Evolutionary conservation across 2,329 filamentous ascomycete species (phyloP).

Genomic region (Epichloe amarillans): DNA sequence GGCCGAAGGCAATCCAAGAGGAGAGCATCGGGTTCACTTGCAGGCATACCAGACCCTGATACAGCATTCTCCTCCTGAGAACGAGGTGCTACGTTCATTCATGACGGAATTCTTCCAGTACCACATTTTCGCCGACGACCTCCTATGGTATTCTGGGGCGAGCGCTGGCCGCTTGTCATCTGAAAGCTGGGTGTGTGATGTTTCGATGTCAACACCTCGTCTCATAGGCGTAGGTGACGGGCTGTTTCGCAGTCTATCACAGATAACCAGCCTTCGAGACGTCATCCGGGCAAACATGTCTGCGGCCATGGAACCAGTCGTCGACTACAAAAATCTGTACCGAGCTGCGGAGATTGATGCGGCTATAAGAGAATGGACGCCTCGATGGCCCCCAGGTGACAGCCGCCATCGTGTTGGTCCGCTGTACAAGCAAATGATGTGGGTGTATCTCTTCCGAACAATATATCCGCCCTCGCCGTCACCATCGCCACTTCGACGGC

Average conservation of each 20-base stretch:
- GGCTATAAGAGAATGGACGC: slow-evolving; percentile 61
- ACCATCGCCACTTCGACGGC: slow-evolving; percentile 15
- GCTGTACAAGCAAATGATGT: slow-evolving; percentile 53
- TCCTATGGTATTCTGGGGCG: slow-evolving; percentile 36
- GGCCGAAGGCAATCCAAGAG: slow-evolving; percentile 41
- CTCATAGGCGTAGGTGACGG: slow-evolving; percentile 74
- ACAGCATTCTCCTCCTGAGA: slow-evolving; percentile 42
- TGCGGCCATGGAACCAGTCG: slow-evolving; percentile 47
- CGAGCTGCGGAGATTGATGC: slow-evolving; percentile 64
- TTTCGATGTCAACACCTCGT: slow-evolving; percentile 34
- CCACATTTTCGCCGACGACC: slow-evolving; percentile 54
- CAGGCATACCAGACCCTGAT: slow-evolving; percentile 62
- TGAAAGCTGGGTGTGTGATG: slow-evolving; percentile 29
- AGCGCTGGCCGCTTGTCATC: slow-evolving; percentile 24
- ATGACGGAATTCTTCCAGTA: slow-evolving; percentile 77
- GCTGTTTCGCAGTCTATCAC: slow-evolving; percentile 63
- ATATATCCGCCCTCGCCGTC: slow-evolving; percentile 41
- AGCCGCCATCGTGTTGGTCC: slow-evolving; percentile 41
- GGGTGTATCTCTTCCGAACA: slow-evolving; percentile 49
- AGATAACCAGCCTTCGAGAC: slow-evolving; percentile 67
- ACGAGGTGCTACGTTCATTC: slow-evolving; percentile 51
- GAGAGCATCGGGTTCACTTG: slow-evolving; percentile 70
- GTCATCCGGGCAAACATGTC: slow-evolving; percentile 55
- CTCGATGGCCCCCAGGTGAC: slow-evolving; percentile 44
- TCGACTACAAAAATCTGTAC: slow-evolving; percentile 61